phyloP scores from a whole-genome alignment of 371 early-diverging fungal genomes.

The Amoeboaphelidium occidentale region DNA sequence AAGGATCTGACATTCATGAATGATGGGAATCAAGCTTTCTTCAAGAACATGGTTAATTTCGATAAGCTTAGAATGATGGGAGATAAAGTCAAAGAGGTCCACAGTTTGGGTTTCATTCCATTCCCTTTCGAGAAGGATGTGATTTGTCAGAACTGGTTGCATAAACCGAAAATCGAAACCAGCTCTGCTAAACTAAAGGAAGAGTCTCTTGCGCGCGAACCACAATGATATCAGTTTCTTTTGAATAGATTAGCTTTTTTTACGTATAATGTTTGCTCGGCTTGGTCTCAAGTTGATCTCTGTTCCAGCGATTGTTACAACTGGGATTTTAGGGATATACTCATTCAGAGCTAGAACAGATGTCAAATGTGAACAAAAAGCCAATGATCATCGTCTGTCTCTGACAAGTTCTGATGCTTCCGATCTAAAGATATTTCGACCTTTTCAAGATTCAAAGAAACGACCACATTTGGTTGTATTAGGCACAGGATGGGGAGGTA shows the following conservation, averaged over 20 bases:
- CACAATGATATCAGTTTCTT: background rate
- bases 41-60: constrained; percentile 24
- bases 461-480: background rate
- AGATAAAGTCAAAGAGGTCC: constrained; percentile 18
- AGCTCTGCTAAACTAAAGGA: constrained; percentile 18
- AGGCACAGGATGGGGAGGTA: background rate
- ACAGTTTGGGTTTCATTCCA: constrained; percentile 7
- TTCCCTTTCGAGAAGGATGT: constrained; percentile 11
- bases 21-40: constrained; percentile 23
- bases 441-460: too few relatives aligned
- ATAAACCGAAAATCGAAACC: constrained; percentile 19
- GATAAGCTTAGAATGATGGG: constrained; percentile 27
- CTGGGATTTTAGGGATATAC: too few relatives aligned
- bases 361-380: too few relatives aligned
- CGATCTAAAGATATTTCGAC: too few relatives aligned
- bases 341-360: too few relatives aligned
- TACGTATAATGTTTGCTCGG: too few relatives aligned
- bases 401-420: too few relatives aligned
- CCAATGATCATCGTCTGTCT: too few relatives aligned
- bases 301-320: background rate
- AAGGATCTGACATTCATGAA: constrained; percentile 29
- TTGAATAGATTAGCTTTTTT: too few relatives aligned
- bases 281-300: too few relatives aligned
- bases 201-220: constrained; percentile 16
- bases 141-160: constrained; percentile 19